These are phyloP conservation scores for Kalanchoe fedtschenkoi DNA, from an alignment of 164 flowering plant genomes.

Conservation along the genomic window DNA sequence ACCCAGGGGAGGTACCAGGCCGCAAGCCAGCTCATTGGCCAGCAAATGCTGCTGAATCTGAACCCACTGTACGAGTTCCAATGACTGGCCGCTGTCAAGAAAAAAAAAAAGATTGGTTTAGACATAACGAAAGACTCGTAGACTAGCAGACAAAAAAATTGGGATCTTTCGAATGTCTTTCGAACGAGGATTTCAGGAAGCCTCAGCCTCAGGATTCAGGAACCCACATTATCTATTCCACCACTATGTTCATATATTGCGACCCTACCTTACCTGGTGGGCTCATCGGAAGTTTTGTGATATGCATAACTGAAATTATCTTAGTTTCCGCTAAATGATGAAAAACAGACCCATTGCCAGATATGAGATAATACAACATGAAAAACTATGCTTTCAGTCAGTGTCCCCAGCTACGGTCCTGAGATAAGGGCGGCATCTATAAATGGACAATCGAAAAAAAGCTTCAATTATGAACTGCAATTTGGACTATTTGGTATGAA, in stretches of 20 bases:
- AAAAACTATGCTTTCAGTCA: neutral
- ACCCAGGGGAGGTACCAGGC: constrained; percentile 14
- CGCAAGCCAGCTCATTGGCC: constrained; percentile 14
- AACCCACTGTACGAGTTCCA: constrained; percentile 18
- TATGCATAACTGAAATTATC: neutral
- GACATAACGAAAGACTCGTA: constrained; percentile 4
- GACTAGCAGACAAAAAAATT: neutral
- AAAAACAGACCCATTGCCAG: no score
- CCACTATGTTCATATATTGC: neutral
- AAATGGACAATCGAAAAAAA: constrained; percentile 1
- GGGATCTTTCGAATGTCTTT: constrained; percentile 1
- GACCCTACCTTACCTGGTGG: neutral
- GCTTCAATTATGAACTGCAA: neutral
- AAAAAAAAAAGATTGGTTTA: neutral
- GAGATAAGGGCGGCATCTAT: neutral
- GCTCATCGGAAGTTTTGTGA: neutral
- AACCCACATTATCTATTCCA: constrained; percentile 1
- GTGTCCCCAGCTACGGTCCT: neutral
- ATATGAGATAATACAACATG: neutral
- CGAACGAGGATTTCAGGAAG: neutral
- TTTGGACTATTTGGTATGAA: constrained; percentile 7
- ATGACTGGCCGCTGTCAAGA: neutral
- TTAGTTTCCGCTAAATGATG: no score
- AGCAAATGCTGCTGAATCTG: constrained; percentile 16
- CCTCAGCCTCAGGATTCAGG: constrained; percentile 3